Evolutionary conservation across 441 rosid genomes (phyloP), one percentile per base, ranked within the genome.

Genomic region (Gossypium davidsonii): DNA sequence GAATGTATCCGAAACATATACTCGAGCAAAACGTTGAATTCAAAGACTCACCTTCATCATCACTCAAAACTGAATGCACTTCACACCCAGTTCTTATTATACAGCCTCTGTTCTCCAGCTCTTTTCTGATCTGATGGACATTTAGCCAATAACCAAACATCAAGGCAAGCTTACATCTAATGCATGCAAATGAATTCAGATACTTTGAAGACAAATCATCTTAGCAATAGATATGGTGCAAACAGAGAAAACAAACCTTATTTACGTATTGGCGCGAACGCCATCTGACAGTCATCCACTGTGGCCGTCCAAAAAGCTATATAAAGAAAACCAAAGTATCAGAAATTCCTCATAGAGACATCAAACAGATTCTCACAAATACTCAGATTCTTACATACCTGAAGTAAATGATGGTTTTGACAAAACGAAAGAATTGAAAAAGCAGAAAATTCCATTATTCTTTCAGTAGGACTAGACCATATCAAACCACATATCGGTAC

Each of bases 401-500:
- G 92, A 81, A 94, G 97, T 14, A 92, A 84, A 55, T 91, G 96
- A 80, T 91, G 99, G 55, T 92, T 89, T 63, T 85, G 87, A 78
- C 94, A 92, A 85, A 94, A 94, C 14, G 96, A 91, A 76, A 92
- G 90, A 69, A 91, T 85, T 6, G 92, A 90, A 89, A 74, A 91
- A 70, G 97, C 97, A 44, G 99, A 89, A 81, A 92, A 92, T 78
- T 76, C 87, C 86, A 82, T 79, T 9, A 92, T 92, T 77, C 91
- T 87, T 46, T 94, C 91, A 14, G 91, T 81, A 49, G 96, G 81
- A 71, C 94, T 91, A 26, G 97, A 91, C 99, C 99, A 94, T 74
- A 92, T 88, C 2, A 93, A 91, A 73, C 99, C 91, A 77, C 97
- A 92, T 70, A 94, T 78, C 0, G 99, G 99, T 31, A 91, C 85